phyloP scores from a whole-genome alignment of 106 monocot genomes.

The Gastrodia elata region DNA sequence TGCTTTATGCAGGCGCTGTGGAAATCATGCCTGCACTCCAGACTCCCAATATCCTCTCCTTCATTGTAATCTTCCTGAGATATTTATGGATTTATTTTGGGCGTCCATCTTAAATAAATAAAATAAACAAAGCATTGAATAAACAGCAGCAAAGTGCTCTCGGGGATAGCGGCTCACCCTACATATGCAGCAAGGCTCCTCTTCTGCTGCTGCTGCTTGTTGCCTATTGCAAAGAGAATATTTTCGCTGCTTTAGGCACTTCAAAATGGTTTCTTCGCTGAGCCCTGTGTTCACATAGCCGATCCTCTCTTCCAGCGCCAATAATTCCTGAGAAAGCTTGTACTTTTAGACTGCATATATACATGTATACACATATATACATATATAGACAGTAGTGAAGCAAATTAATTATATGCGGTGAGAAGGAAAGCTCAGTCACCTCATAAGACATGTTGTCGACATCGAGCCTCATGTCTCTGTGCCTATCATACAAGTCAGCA shows the following conservation, averaged over 20 bases:
- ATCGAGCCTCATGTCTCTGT: constrained; percentile 86
- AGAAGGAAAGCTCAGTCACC: constrained; percentile 34
- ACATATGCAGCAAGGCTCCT: constrained; percentile 58
- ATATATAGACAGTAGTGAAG: not conserved
- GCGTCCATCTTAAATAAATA: too few species aligned
- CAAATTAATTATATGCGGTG: not conserved
- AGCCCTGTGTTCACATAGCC: constrained; percentile 86
- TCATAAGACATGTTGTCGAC: constrained; percentile 97
- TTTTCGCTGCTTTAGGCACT: constrained; percentile 46
- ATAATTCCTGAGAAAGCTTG: constrained; percentile 40
- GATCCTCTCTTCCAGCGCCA: constrained; percentile 80
- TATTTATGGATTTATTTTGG: not conserved
- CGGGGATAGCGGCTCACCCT: constrained; percentile 15
- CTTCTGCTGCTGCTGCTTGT: constrained; percentile 16
- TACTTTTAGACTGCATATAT: not conserved
- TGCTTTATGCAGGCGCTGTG: constrained; percentile 58
- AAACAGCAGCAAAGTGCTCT: too few species aligned
- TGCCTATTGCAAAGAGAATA: constrained; percentile 8
- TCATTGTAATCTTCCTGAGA: constrained; percentile 58
- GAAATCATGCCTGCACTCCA: constrained; percentile 66
- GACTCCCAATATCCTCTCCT: constrained; percentile 37
- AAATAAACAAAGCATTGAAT: too few species aligned
- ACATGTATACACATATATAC: too few species aligned
- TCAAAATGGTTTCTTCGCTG: constrained; percentile 49
- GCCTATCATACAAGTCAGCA: constrained; percentile 54